Conservation (phyloP, 1,284 basidiomycete genomes). For the Tilletia caries region DNA sequence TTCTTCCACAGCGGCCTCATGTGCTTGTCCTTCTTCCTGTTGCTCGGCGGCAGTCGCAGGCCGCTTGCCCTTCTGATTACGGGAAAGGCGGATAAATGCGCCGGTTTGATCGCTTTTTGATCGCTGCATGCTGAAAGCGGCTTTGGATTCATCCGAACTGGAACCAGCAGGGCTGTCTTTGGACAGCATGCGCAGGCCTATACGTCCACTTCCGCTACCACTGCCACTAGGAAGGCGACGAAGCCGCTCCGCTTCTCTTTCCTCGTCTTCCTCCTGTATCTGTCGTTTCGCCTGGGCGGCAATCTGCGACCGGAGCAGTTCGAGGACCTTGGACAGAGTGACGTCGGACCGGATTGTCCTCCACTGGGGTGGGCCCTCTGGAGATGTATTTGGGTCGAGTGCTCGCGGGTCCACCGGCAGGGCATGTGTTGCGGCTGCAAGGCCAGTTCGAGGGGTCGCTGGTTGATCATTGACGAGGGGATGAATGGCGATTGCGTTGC, state of each 20-base stretch:
- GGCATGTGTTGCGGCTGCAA: slow-evolving; percentile 28
- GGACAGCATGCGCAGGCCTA: no score
- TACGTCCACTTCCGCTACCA: no score
- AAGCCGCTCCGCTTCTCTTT: not conserved
- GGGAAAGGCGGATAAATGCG: no score
- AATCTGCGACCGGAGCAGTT: not conserved
- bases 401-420: not conserved
- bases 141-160: no score
- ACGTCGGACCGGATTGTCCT: slow-evolving; percentile 40
- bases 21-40: no score
- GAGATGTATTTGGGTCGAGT: not conserved
- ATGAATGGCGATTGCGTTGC: slow-evolving; percentile 6
- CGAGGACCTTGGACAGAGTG: slow-evolving; percentile 33
- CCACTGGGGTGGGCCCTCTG: not conserved
- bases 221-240: no score
- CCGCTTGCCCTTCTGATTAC: not conserved
- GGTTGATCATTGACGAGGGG: slow-evolving; percentile 1
- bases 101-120: not conserved
- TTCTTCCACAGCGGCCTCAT: no score
- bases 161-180: no score
- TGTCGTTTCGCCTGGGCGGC: not conserved
- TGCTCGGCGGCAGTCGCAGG: no score
- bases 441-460: slow-evolving; percentile 15
- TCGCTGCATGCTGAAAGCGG: slow-evolving; percentile 31
- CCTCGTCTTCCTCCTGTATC: not conserved